A percentile compares a stretch with the other conserved stretches of the same genome.
Conservation (phyloP, 371 early-diverging fungal species). For the Mucor saturninus region DNA sequence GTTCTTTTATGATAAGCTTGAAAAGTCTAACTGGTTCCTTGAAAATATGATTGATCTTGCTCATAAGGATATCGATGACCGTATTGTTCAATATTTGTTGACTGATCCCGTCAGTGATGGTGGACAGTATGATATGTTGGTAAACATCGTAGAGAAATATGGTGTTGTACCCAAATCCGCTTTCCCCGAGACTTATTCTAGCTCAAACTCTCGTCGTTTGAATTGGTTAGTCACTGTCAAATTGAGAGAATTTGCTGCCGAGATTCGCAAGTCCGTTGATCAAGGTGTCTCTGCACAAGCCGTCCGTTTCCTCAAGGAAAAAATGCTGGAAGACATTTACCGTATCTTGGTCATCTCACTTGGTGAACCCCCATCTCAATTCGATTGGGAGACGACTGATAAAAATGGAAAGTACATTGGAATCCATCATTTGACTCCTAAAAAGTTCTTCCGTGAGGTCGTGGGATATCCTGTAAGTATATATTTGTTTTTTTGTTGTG, state of each 20-base stretch:
- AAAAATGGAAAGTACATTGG: constrained; percentile 73
- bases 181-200: constrained; percentile 75
- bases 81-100: constrained; percentile 75
- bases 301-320: constrained; percentile 54
- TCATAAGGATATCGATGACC: constrained; percentile 66
- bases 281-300: constrained; percentile 48
- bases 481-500: too few species aligned
- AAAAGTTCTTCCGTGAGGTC: constrained; percentile 66
- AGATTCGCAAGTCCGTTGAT: constrained; percentile 57
- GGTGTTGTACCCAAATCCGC: constrained; percentile 77
- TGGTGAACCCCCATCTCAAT: constrained; percentile 75
- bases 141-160: constrained; percentile 78
- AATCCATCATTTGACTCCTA: constrained; percentile 66
- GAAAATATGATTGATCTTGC: constrained; percentile 76
- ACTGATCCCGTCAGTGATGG: constrained; percentile 63
- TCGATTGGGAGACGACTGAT: constrained; percentile 75
- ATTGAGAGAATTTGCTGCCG: constrained; percentile 72
- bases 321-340: constrained; percentile 73
- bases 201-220: constrained; percentile 66
- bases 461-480: constrained; percentile 60
- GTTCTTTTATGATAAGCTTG: constrained; percentile 84
- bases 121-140: constrained; percentile 85
- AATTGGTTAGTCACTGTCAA: constrained; percentile 70
- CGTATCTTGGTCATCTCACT: constrained; percentile 72
- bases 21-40: constrained; percentile 83